phyloP scores from a whole-genome alignment of 352 stramenopile species.

The Phytophthora fragariae region DNA sequence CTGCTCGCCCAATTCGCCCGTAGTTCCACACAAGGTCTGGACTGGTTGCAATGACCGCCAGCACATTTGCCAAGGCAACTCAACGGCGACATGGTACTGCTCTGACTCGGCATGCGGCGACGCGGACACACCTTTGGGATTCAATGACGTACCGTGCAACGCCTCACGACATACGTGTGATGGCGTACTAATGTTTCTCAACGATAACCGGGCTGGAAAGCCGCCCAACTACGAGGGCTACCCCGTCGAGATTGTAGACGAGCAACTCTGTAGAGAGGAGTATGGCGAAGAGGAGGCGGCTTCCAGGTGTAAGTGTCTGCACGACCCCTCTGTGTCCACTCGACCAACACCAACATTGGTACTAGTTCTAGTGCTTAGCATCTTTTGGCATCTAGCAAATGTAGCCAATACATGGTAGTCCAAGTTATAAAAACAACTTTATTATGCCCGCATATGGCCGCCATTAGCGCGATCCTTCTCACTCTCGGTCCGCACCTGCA shows the following conservation, averaged over 20 bases:
- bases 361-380: constrained; percentile 18
- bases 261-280: constrained; percentile 46
- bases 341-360: constrained; percentile 10
- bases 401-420: constrained; percentile 21
- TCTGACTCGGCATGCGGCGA: constrained; percentile 50
- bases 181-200: constrained; percentile 72
- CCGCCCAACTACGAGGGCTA: constrained; percentile 76
- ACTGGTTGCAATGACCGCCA: constrained; percentile 62
- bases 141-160: constrained; percentile 72
- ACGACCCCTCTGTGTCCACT: constrained; percentile 34
- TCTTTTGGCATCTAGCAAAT: constrained; percentile 13
- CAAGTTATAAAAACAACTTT: constrained; percentile 14
- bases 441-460: constrained; percentile 49
- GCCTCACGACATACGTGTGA: constrained; percentile 58
- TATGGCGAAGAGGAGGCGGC: constrained; percentile 43
- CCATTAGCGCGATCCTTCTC: constrained; percentile 61
- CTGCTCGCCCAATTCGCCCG: constrained; percentile 69
- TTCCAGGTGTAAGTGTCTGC: constrained; percentile 58
- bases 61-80: constrained; percentile 57
- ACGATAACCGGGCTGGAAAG: constrained; percentile 81
- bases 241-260: constrained; percentile 77
- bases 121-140: constrained; percentile 56
- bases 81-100: constrained; percentile 62
- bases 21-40: constrained; percentile 67
- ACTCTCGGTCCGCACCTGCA: constrained; percentile 80